Conservation (phyloP, 495 filamentous ascomycete species). For the Bathelium albidoporum region DNA sequence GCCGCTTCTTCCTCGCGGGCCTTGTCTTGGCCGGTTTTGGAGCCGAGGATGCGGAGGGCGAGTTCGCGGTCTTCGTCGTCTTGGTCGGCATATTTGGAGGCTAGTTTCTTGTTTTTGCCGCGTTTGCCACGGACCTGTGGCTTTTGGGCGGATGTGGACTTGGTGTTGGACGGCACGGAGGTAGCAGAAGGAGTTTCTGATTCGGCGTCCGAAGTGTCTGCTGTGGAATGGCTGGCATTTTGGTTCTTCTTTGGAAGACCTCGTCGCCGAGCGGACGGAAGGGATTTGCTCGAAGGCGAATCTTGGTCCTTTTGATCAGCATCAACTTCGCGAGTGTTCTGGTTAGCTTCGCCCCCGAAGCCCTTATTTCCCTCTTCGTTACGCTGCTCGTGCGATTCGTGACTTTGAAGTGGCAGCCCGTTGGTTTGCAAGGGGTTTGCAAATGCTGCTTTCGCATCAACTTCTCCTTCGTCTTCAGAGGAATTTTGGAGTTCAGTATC, state of each 20-base stretch:
- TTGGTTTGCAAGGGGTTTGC: conserved; percentile 20
- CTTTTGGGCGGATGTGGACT: conserved; percentile 20
- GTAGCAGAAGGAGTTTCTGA: background rate
- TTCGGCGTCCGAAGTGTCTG: conserved; percentile 5
- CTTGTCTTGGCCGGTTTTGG: conserved; percentile 45
- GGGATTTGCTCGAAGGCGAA: conserved; percentile 16
- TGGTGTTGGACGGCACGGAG: background rate
- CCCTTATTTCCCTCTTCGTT: conserved; percentile 8
- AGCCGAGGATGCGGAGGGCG: conserved; percentile 72
- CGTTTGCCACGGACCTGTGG: conserved; percentile 64
- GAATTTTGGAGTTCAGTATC: conserved; percentile 29
- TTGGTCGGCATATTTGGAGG: conserved; percentile 85
- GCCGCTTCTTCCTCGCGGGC: conserved; percentile 45
- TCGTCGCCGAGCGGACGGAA: conserved; percentile 43
- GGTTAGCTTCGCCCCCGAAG: background rate
- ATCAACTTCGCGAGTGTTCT: conserved; percentile 1
- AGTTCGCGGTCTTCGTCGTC: conserved; percentile 83
- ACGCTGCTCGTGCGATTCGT: conserved; percentile 18
- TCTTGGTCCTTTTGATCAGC: background rate
- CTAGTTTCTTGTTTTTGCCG: conserved; percentile 76
- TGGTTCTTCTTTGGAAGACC: conserved; percentile 41
- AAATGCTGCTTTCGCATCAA: conserved; percentile 6
- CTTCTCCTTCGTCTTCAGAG: conserved; percentile 28
- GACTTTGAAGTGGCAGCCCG: conserved; percentile 24
- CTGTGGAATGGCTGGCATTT: conserved; percentile 18